phyloP scores from a whole-genome alignment of 148 eudicot genomes.

The Silene uniflora region DNA sequence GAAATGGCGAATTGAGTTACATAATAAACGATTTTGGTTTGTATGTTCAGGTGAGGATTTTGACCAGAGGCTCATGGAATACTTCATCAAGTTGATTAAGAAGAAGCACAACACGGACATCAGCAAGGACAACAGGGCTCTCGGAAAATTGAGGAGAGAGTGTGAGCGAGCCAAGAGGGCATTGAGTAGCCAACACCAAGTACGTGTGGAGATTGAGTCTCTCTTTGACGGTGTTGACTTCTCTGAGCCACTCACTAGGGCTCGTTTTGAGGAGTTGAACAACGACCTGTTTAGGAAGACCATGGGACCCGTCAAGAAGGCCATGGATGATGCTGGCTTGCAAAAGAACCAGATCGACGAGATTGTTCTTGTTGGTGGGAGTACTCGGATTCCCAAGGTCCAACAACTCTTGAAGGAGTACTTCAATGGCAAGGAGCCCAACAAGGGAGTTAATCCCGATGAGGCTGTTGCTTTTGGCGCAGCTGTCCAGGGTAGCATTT shows the following conservation, averaged over 20 bases:
- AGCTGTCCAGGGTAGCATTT: conserved; percentile 56
- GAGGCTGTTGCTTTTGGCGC: conserved; percentile 71
- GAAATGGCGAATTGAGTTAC: background rate
- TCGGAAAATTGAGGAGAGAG: conserved; percentile 69
- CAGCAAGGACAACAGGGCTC: conserved; percentile 72
- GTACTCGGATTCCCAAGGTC: conserved; percentile 75
- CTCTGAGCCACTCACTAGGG: conserved; percentile 72
- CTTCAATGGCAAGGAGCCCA: conserved; percentile 65
- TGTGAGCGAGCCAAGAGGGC: conserved; percentile 74
- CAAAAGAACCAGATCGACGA: conserved; percentile 60
- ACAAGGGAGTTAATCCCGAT: conserved; percentile 75
- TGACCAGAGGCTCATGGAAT: conserved; percentile 63
- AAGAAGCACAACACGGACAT: conserved; percentile 73
- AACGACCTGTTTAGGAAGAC: conserved; percentile 77
- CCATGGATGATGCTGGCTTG: conserved; percentile 69
- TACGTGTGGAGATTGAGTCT: conserved; percentile 68
- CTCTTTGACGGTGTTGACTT: conserved; percentile 64
- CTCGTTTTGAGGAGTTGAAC: conserved; percentile 78
- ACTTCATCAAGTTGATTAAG: conserved; percentile 62
- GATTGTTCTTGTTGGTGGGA: conserved; percentile 74
- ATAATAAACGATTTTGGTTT: conserved; percentile 11
- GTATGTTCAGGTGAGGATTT: conserved; percentile 47
- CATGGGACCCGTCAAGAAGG: conserved; percentile 73
- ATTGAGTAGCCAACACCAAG: conserved; percentile 75
- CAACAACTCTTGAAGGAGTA: conserved; percentile 60